Percentiles rank a stretch among this genome's conserved stretches.
phyloP scores from a whole-genome alignment of 106 monocot species.

The Gastrodia elata region DNA sequence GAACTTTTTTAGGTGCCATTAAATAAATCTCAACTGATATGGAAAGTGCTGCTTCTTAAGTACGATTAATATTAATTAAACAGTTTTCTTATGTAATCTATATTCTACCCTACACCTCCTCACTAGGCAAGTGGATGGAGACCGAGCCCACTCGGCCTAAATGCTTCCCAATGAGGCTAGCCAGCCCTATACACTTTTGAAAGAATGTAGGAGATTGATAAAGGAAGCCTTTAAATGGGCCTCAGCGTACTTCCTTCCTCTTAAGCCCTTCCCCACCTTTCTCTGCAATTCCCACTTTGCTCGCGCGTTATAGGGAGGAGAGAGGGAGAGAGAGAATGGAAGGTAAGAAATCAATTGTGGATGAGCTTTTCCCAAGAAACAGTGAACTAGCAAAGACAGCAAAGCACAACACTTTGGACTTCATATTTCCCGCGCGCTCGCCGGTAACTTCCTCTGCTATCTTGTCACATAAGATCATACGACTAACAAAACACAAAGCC shows the following conservation, averaged over 20 bases:
- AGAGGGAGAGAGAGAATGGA: neutral
- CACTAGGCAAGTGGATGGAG: too few species aligned
- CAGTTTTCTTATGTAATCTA: too few species aligned
- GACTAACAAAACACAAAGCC: too few species aligned
- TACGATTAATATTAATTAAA: too few species aligned
- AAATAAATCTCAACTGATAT: too few species aligned
- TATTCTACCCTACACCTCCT: too few species aligned
- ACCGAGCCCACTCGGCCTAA: too few species aligned
- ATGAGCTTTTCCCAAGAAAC: conserved; percentile 2
- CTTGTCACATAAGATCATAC: too few species aligned
- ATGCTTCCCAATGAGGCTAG: too few species aligned
- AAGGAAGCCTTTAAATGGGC: neutral
- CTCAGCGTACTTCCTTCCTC: neutral
- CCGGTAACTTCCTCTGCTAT: conserved; percentile 6
- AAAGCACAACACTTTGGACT: neutral
- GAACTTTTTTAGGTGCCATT: too few species aligned
- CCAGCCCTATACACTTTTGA: too few species aligned
- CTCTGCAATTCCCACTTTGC: neutral
- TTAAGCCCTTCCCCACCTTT: neutral
- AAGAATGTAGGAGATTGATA: neutral
- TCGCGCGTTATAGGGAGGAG: neutral
- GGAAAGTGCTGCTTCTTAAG: too few species aligned
- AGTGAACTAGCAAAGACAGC: neutral
- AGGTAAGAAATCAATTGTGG: conserved; percentile 6
- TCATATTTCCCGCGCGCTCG: neutral